phyloP scores from a whole-genome alignment of 164 flowering plant species.

The Santalum album region DNA sequence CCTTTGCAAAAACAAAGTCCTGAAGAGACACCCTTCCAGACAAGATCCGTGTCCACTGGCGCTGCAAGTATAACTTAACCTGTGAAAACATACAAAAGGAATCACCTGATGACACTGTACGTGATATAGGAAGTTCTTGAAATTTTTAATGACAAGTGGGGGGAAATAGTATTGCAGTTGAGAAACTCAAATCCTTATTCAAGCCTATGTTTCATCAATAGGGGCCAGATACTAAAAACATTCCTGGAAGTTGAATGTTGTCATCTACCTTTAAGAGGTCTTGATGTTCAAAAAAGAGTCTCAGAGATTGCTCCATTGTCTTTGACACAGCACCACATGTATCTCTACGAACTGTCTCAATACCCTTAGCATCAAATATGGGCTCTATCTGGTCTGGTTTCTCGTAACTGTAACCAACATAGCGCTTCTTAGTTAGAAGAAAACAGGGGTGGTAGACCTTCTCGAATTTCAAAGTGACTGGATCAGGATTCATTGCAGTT shows the following conservation, averaged over 20 bases:
- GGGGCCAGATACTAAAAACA: too few relatives aligned
- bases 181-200: too few relatives aligned
- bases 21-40: conserved; percentile 73
- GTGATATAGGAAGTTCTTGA: neutral
- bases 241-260: neutral
- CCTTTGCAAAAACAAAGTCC: conserved; percentile 95
- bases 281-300: conserved; percentile 62
- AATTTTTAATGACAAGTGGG: too few relatives aligned
- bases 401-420: conserved; percentile 97
- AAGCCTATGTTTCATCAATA: too few relatives aligned
- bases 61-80: conserved; percentile 67
- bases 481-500: conserved; percentile 77
- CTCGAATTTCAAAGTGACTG: conserved; percentile 86
- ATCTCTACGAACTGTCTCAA: conserved; percentile 96
- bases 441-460: conserved; percentile 85
- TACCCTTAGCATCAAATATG: conserved; percentile 90
- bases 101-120: neutral
- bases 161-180: too few relatives aligned
- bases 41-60: conserved; percentile 78
- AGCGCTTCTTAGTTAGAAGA: conserved; percentile 90
- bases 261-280: conserved; percentile 50
- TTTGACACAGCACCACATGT: conserved; percentile 88
- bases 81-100: conserved; percentile 14
- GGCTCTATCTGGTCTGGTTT: conserved; percentile 66
- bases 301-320: conserved; percentile 74